These are phyloP conservation scores for Chondrostereum purpureum DNA, from an alignment of 1,284 basidiomycete species.

Conservation along the genomic window DNA sequence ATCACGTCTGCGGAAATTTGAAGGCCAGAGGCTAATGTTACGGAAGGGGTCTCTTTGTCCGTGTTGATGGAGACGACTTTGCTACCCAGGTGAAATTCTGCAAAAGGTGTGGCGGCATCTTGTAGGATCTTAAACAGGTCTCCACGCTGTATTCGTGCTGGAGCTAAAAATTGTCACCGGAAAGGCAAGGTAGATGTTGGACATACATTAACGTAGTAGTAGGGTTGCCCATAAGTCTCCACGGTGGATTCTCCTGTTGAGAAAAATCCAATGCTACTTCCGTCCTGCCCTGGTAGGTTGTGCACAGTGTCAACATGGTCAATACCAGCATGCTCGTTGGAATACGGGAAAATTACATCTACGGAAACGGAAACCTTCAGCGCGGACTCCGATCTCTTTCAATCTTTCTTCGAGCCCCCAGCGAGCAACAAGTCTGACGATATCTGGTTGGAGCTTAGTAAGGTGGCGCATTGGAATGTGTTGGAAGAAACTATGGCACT, in stretches of 20 bases:
- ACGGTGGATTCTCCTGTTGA: slow-evolving; percentile 36
- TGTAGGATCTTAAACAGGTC: slow-evolving; percentile 43
- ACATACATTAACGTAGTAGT: slow-evolving; percentile 45
- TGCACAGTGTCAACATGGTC: neutral
- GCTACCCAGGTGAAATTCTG: slow-evolving; percentile 33
- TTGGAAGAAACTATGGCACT: no score
- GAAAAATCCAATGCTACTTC: slow-evolving; percentile 39
- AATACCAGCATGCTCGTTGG: neutral
- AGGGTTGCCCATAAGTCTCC: slow-evolving; percentile 38
- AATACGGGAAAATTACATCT: slow-evolving; percentile 31
- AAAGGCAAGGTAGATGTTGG: slow-evolving; percentile 1
- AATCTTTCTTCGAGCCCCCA: slow-evolving; percentile 46
- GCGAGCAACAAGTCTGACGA: slow-evolving; percentile 39
- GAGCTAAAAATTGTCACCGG: neutral
- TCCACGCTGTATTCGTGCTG: slow-evolving; percentile 29
- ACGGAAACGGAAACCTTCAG: slow-evolving; percentile 35
- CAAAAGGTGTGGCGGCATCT: slow-evolving; percentile 32
- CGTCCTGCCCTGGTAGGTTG: slow-evolving; percentile 27
- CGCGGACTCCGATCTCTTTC: slow-evolving; percentile 33
- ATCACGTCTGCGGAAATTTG: slow-evolving; percentile 38
- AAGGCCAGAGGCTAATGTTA: slow-evolving; percentile 38
- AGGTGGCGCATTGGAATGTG: slow-evolving; percentile 22
- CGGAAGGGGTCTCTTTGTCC: slow-evolving; percentile 20
- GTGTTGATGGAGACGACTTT: slow-evolving; percentile 37
- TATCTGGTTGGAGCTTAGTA: slow-evolving; percentile 30